Evolutionary conservation across 441 rosid species (phyloP).

Genomic region (Corymbia calophylla): DNA sequence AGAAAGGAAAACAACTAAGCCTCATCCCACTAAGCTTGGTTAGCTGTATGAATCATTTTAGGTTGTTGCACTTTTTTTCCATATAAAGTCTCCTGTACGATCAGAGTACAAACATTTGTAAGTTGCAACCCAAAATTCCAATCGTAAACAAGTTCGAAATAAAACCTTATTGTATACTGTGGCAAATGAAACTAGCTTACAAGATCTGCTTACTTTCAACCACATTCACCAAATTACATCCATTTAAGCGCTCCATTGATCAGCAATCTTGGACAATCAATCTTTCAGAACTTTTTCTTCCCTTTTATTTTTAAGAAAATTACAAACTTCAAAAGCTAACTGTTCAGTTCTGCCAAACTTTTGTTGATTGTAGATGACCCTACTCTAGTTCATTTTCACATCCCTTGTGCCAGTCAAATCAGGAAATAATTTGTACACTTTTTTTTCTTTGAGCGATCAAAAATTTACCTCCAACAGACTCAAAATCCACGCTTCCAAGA

Average conservation of each 20-base stretch:
- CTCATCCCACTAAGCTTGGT: background rate
- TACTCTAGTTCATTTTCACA: background rate
- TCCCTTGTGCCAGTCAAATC: background rate
- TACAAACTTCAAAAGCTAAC: background rate
- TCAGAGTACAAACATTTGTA: background rate
- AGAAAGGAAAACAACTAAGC: background rate
- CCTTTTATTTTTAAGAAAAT: background rate
- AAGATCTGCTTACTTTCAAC: background rate
- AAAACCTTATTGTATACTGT: background rate
- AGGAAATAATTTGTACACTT: background rate
- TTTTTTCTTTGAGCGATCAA: background rate
- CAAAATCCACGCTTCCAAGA: slow-evolving; percentile 39
- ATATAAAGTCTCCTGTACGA: background rate
- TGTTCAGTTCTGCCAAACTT: background rate
- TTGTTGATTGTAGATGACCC: background rate
- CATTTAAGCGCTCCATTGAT: background rate
- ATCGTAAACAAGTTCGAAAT: background rate
- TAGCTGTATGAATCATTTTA: background rate
- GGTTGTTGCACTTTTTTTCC: background rate
- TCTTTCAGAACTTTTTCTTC: background rate
- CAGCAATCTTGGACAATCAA: background rate
- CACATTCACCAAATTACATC: background rate
- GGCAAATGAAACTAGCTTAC: background rate
- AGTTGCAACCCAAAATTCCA: background rate
- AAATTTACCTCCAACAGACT: slow-evolving; percentile 37